Evolutionary conservation across 176 grass and related monocot genomes (phyloP).

Genomic region (Musa acuminata): DNA sequence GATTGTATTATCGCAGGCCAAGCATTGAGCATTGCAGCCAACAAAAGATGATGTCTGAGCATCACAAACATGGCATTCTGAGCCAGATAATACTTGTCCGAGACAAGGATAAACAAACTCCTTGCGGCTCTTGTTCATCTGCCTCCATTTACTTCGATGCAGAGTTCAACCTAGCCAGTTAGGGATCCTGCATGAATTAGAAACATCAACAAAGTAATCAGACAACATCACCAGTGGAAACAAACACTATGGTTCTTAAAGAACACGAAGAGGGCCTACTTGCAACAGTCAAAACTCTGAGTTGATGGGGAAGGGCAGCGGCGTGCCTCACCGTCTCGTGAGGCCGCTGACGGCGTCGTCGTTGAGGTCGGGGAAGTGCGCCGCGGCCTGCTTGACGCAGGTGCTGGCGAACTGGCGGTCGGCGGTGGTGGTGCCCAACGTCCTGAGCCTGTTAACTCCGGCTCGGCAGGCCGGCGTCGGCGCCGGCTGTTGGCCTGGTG

Average conservation of each 20-base stretch:
- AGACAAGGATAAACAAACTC: no score
- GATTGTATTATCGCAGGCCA: no score
- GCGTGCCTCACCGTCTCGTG: conserved; percentile 17
- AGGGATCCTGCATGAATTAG: no score
- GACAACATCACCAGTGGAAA: no score
- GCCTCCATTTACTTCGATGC: no score
- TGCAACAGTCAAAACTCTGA: conserved; percentile 41
- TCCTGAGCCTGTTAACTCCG: conserved; percentile 33
- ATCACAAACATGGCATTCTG: no score
- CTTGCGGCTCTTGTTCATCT: no score
- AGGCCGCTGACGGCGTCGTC: conserved; percentile 30
- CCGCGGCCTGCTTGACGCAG: conserved; percentile 45
- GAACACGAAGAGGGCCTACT: background rate
- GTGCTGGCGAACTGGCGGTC: conserved; percentile 44
- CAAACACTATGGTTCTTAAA: background rate
- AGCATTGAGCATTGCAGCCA: no score
- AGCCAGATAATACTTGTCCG: no score
- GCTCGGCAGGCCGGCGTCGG: conserved; percentile 36
- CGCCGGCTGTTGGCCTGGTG: conserved; percentile 28
- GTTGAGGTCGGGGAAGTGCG: conserved; percentile 17
- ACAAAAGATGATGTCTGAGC: no score
- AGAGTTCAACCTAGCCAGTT: no score
- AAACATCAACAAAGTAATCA: background rate
- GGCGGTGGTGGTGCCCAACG: conserved; percentile 17
- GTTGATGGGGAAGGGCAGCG: conserved; percentile 32